phyloP scores from a whole-genome alignment of 2,329 filamentous ascomycete species.

The Teratosphaeria viscida region DNA sequence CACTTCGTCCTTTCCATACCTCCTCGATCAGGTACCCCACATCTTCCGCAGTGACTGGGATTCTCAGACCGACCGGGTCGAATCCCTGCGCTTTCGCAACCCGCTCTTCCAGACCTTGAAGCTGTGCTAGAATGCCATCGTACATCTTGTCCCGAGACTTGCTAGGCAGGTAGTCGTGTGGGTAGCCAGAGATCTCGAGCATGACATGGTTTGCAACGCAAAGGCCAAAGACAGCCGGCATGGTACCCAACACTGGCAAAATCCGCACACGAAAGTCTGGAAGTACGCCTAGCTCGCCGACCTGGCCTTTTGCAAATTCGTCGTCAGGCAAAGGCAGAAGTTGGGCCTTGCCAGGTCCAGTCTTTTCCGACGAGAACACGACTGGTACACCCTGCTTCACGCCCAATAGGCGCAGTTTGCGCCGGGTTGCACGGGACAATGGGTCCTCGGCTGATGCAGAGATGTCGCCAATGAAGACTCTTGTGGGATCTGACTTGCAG shows the following conservation, averaged over 20 bases:
- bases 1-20: slow-evolving; percentile 72
- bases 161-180: slow-evolving; percentile 67
- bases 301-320: slow-evolving; percentile 74
- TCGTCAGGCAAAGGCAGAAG: slow-evolving; percentile 78
- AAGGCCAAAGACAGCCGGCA: slow-evolving; percentile 94
- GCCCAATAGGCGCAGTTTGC: slow-evolving; percentile 64
- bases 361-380: slow-evolving; percentile 85
- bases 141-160: slow-evolving; percentile 89
- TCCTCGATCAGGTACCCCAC: slow-evolving; percentile 85
- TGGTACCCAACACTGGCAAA: slow-evolving; percentile 84
- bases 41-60: slow-evolving; percentile 69
- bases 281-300: slow-evolving; percentile 77
- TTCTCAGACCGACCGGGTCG: slow-evolving; percentile 60
- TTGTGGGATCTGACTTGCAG: slow-evolving; percentile 78
- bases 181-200: slow-evolving; percentile 69
- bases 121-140: slow-evolving; percentile 63
- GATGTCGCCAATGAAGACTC: slow-evolving; percentile 85
- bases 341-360: slow-evolving; percentile 81
- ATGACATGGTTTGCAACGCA: slow-evolving; percentile 89
- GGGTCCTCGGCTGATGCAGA: slow-evolving; percentile 79
- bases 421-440: slow-evolving; percentile 72
- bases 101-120: slow-evolving; percentile 73
- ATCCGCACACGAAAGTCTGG: slow-evolving; percentile 94
- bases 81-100: slow-evolving; percentile 47
- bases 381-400: slow-evolving; percentile 79